Conservation (phyloP, 352 stramenopile species). For the Globisporangium takayamanum region DNA sequence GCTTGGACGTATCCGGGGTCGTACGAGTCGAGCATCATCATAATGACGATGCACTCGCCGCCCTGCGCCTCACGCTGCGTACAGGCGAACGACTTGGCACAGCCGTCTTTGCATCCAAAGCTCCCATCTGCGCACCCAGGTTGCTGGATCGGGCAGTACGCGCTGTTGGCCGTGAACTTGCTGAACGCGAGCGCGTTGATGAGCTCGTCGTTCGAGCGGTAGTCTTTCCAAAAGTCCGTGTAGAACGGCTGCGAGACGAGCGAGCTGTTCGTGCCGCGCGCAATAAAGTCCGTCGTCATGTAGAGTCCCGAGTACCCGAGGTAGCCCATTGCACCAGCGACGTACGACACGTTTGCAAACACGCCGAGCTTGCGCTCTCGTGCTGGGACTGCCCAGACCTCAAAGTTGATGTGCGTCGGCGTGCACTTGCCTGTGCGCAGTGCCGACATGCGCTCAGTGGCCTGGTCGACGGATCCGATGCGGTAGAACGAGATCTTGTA, state of each 20-base stretch:
- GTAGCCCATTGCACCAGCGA: slow-evolving; percentile 29
- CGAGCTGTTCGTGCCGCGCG: slow-evolving; percentile 6
- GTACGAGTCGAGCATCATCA: slow-evolving; percentile 37
- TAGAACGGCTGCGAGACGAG: slow-evolving; percentile 19
- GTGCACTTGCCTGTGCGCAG: slow-evolving; percentile 28
- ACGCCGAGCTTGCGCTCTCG: slow-evolving; percentile 24
- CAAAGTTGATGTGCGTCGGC: slow-evolving; percentile 49
- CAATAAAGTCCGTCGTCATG: slow-evolving; percentile 34
- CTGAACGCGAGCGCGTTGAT: slow-evolving; percentile 24
- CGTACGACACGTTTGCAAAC: slow-evolving; percentile 50
- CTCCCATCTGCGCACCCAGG: slow-evolving; percentile 25
- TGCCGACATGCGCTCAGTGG: slow-evolving; percentile 29
- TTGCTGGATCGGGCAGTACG: slow-evolving; percentile 24
- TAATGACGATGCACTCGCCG: slow-evolving; percentile 38
- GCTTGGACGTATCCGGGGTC: slow-evolving; percentile 43
- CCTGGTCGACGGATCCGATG: neutral
- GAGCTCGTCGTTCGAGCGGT: slow-evolving; percentile 27
- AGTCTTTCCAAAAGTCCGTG: slow-evolving; percentile 47
- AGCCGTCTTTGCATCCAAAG: slow-evolving; percentile 42
- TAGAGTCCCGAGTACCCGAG: slow-evolving; percentile 39
- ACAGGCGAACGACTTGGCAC: slow-evolving; percentile 35
- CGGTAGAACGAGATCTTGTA: slow-evolving; percentile 20
- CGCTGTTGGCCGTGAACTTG: slow-evolving; percentile 18
- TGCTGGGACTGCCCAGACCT: slow-evolving; percentile 35
- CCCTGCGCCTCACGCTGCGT: slow-evolving; percentile 22